Evolutionary conservation across 1,284 basidiomycete species (phyloP).

Genomic region (Sanghuangporus weigelae): DNA sequence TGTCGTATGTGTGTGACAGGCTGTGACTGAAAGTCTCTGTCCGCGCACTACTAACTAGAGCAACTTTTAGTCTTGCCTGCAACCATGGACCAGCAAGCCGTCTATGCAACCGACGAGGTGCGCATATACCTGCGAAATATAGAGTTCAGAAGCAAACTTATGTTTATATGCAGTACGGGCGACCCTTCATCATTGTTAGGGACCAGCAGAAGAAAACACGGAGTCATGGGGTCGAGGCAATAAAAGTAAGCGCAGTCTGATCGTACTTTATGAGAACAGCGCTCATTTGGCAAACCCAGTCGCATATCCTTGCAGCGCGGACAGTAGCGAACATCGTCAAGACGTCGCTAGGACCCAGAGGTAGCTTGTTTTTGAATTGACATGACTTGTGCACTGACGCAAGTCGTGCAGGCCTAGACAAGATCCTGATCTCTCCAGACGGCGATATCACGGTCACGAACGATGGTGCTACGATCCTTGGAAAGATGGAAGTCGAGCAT

Average conservation of each 20-base stretch:
- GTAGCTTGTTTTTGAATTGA: conserved; percentile 33
- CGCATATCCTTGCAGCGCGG: conserved; percentile 90
- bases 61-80: background rate
- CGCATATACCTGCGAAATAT: conserved; percentile 13
- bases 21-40: background rate
- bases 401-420: conserved; percentile 76
- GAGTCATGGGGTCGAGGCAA: conserved; percentile 91
- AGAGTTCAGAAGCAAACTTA: conserved; percentile 7
- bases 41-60: background rate
- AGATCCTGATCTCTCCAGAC: conserved; percentile 97
- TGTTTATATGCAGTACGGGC: conserved; percentile 64
- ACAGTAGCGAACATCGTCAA: conserved; percentile 94
- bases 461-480: conserved; percentile 94
- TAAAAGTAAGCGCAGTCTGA: conserved; percentile 65
- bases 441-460: conserved; percentile 99
- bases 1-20: background rate
- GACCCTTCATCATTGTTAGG: conserved; percentile 95
- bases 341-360: conserved; percentile 92
- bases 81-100: conserved; percentile 42
- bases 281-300: conserved; percentile 41
- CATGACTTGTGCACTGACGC: background rate
- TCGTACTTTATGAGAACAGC: background rate
- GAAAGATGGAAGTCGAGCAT: conserved; percentile 98
- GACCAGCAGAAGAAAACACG: conserved; percentile 96
- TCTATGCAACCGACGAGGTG: conserved; percentile 92